A percentile compares a stretch with the other conserved stretches of the same genome.
Evolutionary conservation across 805 yeast genomes (phyloP).

Genomic region (Candida vartiovaarae): DNA sequence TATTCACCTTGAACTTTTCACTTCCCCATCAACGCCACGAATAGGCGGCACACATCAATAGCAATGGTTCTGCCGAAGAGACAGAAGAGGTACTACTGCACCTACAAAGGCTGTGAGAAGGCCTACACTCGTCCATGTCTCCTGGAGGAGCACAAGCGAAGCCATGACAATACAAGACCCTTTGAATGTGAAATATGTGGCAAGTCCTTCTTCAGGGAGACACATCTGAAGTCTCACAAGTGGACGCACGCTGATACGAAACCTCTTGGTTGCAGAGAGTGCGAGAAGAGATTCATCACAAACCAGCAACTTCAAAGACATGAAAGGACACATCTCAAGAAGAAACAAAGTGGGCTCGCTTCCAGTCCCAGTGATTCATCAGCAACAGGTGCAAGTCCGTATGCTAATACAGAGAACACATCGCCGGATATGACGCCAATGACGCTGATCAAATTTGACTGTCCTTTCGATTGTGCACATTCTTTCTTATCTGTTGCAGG

Average conservation of each 20-base stretch:
- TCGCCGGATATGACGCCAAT: not conserved
- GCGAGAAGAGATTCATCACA: slow-evolving; percentile 56
- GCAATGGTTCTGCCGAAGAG: slow-evolving; percentile 3
- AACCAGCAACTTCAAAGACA: slow-evolving; percentile 55
- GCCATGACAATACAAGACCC: slow-evolving; percentile 74
- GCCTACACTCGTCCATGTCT: slow-evolving; percentile 51
- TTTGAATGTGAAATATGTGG: slow-evolving; percentile 56
- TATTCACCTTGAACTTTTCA: not conserved
- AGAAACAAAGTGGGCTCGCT: not conserved
- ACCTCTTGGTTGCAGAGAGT: slow-evolving; percentile 48
- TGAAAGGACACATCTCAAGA: slow-evolving; percentile 41
- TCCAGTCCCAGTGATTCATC: not conserved
- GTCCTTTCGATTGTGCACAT: slow-evolving; percentile 2
- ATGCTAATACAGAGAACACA: not conserved
- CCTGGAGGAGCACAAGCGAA: slow-evolving; percentile 56
- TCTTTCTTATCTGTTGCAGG: not conserved
- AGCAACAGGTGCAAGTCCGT: too few species aligned
- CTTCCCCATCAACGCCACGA: not conserved
- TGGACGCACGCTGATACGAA: slow-evolving; percentile 56
- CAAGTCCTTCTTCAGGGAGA: slow-evolving; percentile 60
- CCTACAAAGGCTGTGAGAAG: slow-evolving; percentile 40
- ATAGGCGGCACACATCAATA: not conserved
- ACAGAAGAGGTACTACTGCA: slow-evolving; percentile 41
- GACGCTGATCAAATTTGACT: not conserved
- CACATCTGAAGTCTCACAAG: slow-evolving; percentile 70